A percentile compares a stretch with the other conserved stretches of the same genome.
Conservation (phyloP, 1,139 yeast genomes). For the Hansenula sp. region DNA sequence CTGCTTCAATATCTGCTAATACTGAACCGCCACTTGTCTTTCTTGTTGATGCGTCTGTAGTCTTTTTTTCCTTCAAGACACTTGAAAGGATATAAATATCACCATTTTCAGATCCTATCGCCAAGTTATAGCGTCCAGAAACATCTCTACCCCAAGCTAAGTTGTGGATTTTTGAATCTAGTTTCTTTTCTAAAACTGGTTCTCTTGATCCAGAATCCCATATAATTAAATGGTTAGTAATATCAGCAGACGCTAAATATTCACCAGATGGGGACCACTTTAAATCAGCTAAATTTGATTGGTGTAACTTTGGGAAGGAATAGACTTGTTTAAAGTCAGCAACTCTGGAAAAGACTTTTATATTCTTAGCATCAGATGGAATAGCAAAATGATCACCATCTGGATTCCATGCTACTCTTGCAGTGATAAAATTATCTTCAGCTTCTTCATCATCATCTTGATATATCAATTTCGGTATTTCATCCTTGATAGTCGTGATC, state of each 20-base stretch:
- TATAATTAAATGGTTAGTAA: slow-evolving; percentile 46
- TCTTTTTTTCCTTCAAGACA: slow-evolving; percentile 23
- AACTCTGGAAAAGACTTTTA: slow-evolving; percentile 28
- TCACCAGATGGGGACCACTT: slow-evolving; percentile 59
- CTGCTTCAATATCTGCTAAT: slow-evolving; percentile 16
- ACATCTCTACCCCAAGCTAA: slow-evolving; percentile 27
- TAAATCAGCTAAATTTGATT: slow-evolving; percentile 42
- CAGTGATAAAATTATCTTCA: slow-evolving; percentile 32
- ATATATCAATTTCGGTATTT: slow-evolving; percentile 28
- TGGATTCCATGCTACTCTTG: slow-evolving; percentile 55
- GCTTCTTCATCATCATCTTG: slow-evolving; percentile 24
- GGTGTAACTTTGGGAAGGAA: slow-evolving; percentile 26
- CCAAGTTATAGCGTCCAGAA: slow-evolving; percentile 24
- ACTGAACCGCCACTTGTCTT: slow-evolving; percentile 1
- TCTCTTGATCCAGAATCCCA: slow-evolving; percentile 43
- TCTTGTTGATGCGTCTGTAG: neutral
- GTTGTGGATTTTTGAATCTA: slow-evolving; percentile 26
- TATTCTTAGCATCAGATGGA: slow-evolving; percentile 38
- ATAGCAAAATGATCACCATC: slow-evolving; percentile 61
- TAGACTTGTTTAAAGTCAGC: slow-evolving; percentile 20
- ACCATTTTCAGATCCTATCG: slow-evolving; percentile 52
- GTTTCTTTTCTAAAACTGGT: slow-evolving; percentile 22
- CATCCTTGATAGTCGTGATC: slow-evolving; percentile 38
- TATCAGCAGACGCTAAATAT: slow-evolving; percentile 50
- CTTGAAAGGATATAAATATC: slow-evolving; percentile 37